These are phyloP conservation scores for Apiospora kogelbergensis DNA, from an alignment of 2,329 filamentous ascomycete species.

Conservation along the genomic window DNA sequence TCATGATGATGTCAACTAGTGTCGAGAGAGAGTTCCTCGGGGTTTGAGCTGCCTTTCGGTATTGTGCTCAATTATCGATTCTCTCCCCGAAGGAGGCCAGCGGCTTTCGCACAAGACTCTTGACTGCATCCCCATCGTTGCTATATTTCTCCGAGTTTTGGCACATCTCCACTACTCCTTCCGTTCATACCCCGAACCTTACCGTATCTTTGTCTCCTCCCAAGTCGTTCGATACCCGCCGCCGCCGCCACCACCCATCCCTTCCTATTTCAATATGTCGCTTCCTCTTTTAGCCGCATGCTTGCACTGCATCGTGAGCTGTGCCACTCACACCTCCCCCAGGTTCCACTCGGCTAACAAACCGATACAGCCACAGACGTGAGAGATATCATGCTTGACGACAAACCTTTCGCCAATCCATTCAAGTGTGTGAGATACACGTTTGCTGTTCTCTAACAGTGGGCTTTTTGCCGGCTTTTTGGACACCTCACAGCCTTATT, in stretches of 20 bases:
- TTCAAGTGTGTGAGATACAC: neutral
- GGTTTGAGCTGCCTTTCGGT: neutral
- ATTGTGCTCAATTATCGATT: neutral
- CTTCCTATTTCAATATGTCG: constrained; percentile 1
- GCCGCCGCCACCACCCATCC: neutral
- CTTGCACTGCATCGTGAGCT: constrained; percentile 5
- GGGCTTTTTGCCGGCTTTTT: neutral
- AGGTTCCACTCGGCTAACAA: neutral
- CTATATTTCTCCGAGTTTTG: neutral
- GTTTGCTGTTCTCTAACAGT: constrained; percentile 8
- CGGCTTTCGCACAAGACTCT: neutral
- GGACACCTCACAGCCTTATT: neutral
- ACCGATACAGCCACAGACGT: constrained; percentile 10
- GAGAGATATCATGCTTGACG: constrained; percentile 16
- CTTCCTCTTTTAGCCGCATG: neutral
- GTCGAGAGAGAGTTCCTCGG: neutral
- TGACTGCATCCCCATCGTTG: neutral
- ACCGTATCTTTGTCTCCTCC: neutral
- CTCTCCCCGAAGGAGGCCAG: neutral
- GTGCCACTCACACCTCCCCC: neutral
- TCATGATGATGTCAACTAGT: constrained; percentile 4
- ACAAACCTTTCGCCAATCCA: neutral
- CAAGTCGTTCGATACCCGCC: neutral
- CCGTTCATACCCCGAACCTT: neutral
- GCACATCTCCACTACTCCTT: constrained; percentile 1